phyloP scores from a whole-genome alignment of 371 early-diverging fungal genomes.

The Phascolomyces articulosus region DNA sequence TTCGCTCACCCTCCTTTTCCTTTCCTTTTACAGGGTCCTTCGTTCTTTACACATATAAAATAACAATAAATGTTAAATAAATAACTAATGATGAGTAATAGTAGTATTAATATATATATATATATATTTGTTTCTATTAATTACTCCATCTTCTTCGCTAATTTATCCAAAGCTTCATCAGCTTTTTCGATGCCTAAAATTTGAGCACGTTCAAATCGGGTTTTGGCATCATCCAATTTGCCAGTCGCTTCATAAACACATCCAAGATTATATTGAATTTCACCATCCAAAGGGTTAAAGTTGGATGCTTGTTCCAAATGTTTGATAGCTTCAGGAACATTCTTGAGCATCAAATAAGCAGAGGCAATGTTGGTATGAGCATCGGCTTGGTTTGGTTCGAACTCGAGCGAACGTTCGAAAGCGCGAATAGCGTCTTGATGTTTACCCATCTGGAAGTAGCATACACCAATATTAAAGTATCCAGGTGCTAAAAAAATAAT shows the following conservation, averaged over 20 bases:
- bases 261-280: conserved; percentile 80
- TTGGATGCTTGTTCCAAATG: conserved; percentile 75
- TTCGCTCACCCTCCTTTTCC: too few relatives aligned
- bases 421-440: conserved; percentile 62
- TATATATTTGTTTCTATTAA: background rate
- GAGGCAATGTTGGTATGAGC: conserved; percentile 86
- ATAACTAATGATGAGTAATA: too few relatives aligned
- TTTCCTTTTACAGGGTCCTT: conserved; percentile 28
- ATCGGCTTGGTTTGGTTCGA: conserved; percentile 72
- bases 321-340: conserved; percentile 61
- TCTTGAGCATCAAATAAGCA: conserved; percentile 67
- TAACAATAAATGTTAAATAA: background rate
- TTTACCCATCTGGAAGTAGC: conserved; percentile 75
- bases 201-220: conserved; percentile 66
- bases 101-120: background rate
- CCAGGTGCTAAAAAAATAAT: conserved; percentile 66
- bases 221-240: conserved; percentile 69
- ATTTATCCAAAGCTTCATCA: conserved; percentile 31
- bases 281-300: conserved; percentile 72
- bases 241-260: conserved; percentile 76
- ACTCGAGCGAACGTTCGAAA: conserved; percentile 71
- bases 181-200: conserved; percentile 68
- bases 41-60: conserved; percentile 35
- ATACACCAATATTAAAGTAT: conserved; percentile 82
- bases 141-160: conserved; percentile 31